Conservation (phyloP, 2,329 filamentous ascomycete genomes). For the Endocalyx cinctus region DNA sequence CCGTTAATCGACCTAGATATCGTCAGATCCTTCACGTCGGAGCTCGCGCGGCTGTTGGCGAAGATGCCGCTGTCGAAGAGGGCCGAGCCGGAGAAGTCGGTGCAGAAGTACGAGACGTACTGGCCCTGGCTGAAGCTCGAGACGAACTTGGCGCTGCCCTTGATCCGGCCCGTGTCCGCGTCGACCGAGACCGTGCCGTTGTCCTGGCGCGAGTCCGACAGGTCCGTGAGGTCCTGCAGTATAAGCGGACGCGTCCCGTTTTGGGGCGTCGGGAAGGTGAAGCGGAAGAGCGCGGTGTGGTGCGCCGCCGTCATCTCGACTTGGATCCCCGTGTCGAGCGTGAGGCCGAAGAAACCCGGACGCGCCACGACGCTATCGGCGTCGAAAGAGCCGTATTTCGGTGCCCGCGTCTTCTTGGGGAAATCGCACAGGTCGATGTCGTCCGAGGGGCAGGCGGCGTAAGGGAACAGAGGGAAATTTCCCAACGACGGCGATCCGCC, state of each 20-base stretch:
- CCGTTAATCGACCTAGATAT: slow-evolving; percentile 47
- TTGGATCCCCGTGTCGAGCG: slow-evolving; percentile 50
- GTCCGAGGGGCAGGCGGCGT: slow-evolving; percentile 55
- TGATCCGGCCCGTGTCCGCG: slow-evolving; percentile 52
- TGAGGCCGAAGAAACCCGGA: slow-evolving; percentile 63
- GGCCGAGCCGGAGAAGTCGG: slow-evolving; percentile 57
- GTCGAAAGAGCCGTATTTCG: slow-evolving; percentile 40
- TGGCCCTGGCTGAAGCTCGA: slow-evolving; percentile 62
- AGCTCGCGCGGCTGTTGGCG: slow-evolving; percentile 50
- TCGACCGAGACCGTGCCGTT: slow-evolving; percentile 55
- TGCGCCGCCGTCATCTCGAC: slow-evolving; percentile 65
- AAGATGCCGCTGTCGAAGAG: slow-evolving; percentile 60
- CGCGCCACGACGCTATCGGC: slow-evolving; percentile 49
- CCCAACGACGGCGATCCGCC: slow-evolving; percentile 59
- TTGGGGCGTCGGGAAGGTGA: slow-evolving; percentile 50
- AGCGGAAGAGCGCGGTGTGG: slow-evolving; percentile 62
- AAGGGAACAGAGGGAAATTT: slow-evolving; percentile 70
- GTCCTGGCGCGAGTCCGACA: slow-evolving; percentile 55
- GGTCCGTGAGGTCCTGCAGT: slow-evolving; percentile 60
- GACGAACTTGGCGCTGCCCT: slow-evolving; percentile 55
- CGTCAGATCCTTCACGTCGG: slow-evolving; percentile 40
- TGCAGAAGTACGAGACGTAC: slow-evolving; percentile 61
- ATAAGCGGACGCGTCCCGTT: slow-evolving; percentile 52
- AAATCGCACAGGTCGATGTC: slow-evolving; percentile 60
- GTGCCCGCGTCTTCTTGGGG: slow-evolving; percentile 40